Evolutionary conservation across 2,329 filamentous ascomycete species (phyloP).

Genomic region (Microcyclosporella mali): DNA sequence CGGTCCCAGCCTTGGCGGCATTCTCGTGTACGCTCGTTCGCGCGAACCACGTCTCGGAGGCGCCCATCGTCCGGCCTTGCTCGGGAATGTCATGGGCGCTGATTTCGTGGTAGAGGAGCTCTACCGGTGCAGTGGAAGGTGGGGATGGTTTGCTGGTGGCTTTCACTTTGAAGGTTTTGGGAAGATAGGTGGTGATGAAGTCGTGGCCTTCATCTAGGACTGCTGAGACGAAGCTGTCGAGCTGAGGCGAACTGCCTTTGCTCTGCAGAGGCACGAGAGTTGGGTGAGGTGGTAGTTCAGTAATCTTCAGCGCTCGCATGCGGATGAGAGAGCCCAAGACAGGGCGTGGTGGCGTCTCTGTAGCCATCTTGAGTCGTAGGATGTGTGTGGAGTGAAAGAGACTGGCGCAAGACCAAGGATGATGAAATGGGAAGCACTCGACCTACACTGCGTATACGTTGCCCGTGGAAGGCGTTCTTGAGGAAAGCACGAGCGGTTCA

Average conservation of each 20-base stretch:
- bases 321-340: conserved; percentile 26
- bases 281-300: conserved; percentile 32
- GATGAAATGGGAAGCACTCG: too few species aligned
- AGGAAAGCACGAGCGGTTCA: too few species aligned
- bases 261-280: conserved; percentile 26
- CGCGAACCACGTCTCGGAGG: conserved; percentile 57
- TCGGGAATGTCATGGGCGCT: conserved; percentile 38
- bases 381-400: neutral
- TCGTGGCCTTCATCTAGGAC: conserved; percentile 54
- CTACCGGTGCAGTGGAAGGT: conserved; percentile 47
- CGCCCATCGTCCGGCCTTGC: conserved; percentile 15
- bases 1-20: conserved; percentile 46
- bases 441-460: too few species aligned
- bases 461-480: too few species aligned
- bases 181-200: conserved; percentile 53
- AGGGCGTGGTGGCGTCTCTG: neutral
- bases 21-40: conserved; percentile 58
- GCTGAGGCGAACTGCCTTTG: conserved; percentile 36
- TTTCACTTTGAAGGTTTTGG: conserved; percentile 50
- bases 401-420: too few species aligned
- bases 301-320: conserved; percentile 26
- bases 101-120: conserved; percentile 50
- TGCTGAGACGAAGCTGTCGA: conserved; percentile 47
- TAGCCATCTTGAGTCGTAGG: conserved; percentile 1
- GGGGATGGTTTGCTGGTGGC: conserved; percentile 43